Conservation (phyloP, 257 asterid species). For the Nicotiana tomentosiformis region DNA sequence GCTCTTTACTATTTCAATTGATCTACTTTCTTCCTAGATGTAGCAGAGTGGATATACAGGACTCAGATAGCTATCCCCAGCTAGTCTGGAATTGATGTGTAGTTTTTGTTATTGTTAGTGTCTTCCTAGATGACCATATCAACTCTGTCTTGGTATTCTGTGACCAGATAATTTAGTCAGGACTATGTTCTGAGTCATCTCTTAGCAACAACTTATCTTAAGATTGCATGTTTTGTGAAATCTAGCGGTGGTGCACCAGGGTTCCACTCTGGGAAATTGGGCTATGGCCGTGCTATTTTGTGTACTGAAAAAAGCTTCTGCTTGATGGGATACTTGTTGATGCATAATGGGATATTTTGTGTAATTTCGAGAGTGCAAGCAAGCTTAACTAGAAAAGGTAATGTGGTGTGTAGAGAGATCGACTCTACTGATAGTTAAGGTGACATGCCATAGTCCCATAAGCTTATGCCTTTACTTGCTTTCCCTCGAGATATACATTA, state of each 20-base stretch:
- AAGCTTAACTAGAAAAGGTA: too few relatives aligned
- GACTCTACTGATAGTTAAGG: background rate
- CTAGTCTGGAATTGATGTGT: background rate
- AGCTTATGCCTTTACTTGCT: background rate
- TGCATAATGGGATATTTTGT: background rate
- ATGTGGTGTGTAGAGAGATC: too few relatives aligned
- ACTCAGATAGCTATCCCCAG: background rate
- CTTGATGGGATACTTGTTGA: background rate
- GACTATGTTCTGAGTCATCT: background rate
- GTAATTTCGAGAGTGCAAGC: too few relatives aligned
- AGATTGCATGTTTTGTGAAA: background rate
- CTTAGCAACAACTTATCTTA: background rate
- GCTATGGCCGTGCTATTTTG: background rate
- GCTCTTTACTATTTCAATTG: constrained; percentile 7
- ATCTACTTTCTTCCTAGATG: background rate
- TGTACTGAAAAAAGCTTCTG: background rate
- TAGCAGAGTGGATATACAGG: background rate
- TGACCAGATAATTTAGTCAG: background rate
- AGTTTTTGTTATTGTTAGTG: background rate
- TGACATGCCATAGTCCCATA: background rate
- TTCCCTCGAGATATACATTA: background rate
- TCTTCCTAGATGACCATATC: background rate
- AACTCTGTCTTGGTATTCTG: background rate
- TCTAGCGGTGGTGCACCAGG: background rate
- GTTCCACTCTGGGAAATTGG: background rate